Evolutionary conservation across 2,329 filamentous ascomycete species (phyloP).

Genomic region (Apiospora pterosperma): DNA sequence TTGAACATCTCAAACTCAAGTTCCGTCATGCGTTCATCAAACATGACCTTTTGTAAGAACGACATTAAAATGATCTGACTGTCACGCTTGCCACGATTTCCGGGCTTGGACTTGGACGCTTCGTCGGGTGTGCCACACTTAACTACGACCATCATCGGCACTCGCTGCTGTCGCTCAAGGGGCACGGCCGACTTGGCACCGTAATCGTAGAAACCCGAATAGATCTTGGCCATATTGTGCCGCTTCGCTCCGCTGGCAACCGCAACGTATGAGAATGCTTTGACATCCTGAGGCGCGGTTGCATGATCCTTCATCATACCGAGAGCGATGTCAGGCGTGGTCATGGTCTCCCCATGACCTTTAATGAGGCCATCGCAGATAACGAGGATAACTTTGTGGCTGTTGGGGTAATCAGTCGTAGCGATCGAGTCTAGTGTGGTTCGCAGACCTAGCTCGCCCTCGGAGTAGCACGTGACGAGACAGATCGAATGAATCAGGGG

Average conservation of each 20-base stretch:
- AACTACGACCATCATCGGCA: conserved; percentile 95
- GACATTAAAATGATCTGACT: conserved; percentile 99
- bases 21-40: conserved; percentile 99
- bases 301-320: conserved; percentile 94
- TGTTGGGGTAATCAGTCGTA: conserved; percentile 98
- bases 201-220: conserved; percentile 97
- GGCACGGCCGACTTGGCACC: conserved; percentile 77
- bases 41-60: conserved; percentile 99
- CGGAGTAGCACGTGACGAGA: conserved; percentile 93
- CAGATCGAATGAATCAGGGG: conserved; percentile 92
- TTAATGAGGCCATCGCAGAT: conserved; percentile 98
- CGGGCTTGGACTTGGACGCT: conserved; percentile 76
- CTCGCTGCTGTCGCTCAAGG: conserved; percentile 84
- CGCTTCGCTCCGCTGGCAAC: conserved; percentile 94
- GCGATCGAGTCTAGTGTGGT: conserved; percentile 95
- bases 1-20: conserved; percentile 99
- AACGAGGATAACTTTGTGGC: conserved; percentile 94
- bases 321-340: conserved; percentile 86
- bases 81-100: conserved; percentile 97
- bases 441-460: conserved; percentile 87
- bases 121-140: conserved; percentile 95
- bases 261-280: conserved; percentile 92
- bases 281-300: conserved; percentile 74
- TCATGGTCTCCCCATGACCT: conserved; percentile 80
- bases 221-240: conserved; percentile 99